phyloP scores from a whole-genome alignment of 805 yeast species.

The Sugiyamaella smithiae region DNA sequence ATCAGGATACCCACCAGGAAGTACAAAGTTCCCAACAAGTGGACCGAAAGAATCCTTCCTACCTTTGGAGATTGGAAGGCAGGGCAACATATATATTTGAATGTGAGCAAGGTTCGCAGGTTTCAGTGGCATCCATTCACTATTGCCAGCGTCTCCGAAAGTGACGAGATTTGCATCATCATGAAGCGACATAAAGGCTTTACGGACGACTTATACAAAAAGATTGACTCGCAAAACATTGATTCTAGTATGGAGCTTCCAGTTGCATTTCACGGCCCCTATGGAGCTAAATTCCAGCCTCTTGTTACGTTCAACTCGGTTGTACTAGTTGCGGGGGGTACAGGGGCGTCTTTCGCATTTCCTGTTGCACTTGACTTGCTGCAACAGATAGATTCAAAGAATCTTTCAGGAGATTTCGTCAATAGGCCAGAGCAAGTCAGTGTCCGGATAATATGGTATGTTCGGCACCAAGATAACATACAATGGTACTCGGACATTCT shows the following conservation, averaged over 20 bases:
- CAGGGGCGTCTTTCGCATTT: conserved; percentile 46
- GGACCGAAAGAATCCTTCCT: conserved; percentile 38
- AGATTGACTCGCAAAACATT: conserved; percentile 27
- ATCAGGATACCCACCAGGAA: conserved; percentile 37
- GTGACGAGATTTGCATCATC: conserved; percentile 41
- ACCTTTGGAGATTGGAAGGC: conserved; percentile 45
- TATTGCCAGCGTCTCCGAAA: conserved; percentile 40
- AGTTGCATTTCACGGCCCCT: conserved; percentile 43
- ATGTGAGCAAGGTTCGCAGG: conserved; percentile 38
- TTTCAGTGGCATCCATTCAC: conserved; percentile 50
- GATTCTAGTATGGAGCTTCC: conserved; percentile 30
- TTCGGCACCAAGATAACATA: conserved; percentile 30
- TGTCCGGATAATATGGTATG: conserved; percentile 38
- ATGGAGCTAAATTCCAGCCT: conserved; percentile 43
- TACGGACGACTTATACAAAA: conserved; percentile 38
- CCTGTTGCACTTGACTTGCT: conserved; percentile 46
- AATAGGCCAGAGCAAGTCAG: conserved; percentile 34
- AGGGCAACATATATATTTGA: conserved; percentile 47
- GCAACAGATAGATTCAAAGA: conserved; percentile 18
- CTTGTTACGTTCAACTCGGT: conserved; percentile 42
- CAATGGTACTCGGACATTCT: conserved; percentile 41
- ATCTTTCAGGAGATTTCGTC: conserved; percentile 32
- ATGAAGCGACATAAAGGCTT: conserved; percentile 44
- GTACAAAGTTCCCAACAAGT: conserved; percentile 24
- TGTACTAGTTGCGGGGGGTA: conserved; percentile 44